Conservation (phyloP, 2,329 filamentous ascomycete genomes). For the Ophiostoma pallidulum region DNA sequence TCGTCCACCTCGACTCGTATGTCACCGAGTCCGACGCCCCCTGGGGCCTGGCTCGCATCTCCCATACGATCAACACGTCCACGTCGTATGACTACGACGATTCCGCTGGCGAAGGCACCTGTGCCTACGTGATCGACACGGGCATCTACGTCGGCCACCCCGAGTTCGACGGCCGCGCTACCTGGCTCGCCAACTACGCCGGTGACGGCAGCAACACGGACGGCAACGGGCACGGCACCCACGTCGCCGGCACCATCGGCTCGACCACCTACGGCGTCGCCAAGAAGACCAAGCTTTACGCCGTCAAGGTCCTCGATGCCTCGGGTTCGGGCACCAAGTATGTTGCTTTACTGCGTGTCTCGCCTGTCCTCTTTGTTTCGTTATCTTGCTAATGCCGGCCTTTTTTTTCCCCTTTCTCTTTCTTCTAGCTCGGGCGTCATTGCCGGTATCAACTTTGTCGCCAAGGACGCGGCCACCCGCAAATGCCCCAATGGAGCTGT, state of each 20-base stretch:
- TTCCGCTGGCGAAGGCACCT: conserved; percentile 23
- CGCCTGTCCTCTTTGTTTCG: neutral
- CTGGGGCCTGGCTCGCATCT: conserved; percentile 24
- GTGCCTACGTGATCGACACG: conserved; percentile 37
- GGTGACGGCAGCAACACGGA: conserved; percentile 28
- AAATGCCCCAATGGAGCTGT: conserved; percentile 36
- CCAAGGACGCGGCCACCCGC: conserved; percentile 26
- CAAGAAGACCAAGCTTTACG: conserved; percentile 32
- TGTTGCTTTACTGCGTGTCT: too few relatives aligned
- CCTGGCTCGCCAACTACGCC: conserved; percentile 29
- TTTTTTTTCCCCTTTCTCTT: too few relatives aligned
- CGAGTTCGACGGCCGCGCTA: conserved; percentile 35
- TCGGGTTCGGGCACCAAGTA: conserved; percentile 27
- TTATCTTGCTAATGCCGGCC: too few relatives aligned
- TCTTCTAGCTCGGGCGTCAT: conserved; percentile 30
- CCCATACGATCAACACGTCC: conserved; percentile 16
- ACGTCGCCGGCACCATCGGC: conserved; percentile 37
- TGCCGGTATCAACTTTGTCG: conserved; percentile 35
- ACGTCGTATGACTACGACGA: conserved; percentile 24
- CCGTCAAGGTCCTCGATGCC: conserved; percentile 26
- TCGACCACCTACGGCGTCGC: conserved; percentile 35
- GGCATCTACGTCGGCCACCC: conserved; percentile 34
- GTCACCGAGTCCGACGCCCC: conserved; percentile 20
- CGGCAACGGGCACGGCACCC: conserved; percentile 38
- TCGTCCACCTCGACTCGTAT: conserved; percentile 22